Conservation (phyloP, 805 yeast genomes). For the Starmerella floricola region DNA sequence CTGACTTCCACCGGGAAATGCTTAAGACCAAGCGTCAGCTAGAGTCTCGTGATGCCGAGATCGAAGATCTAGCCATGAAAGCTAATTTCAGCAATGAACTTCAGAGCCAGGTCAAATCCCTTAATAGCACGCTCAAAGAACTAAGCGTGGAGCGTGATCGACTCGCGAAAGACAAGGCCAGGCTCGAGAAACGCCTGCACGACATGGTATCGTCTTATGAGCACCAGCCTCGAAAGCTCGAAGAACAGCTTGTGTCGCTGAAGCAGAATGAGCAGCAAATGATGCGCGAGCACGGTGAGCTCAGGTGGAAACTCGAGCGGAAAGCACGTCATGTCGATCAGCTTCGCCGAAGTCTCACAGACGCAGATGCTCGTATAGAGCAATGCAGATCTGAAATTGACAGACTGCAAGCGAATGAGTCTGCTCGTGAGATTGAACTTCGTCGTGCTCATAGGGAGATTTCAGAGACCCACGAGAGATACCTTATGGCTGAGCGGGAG, state of each 20-base stretch:
- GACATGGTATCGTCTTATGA: constrained; percentile 34
- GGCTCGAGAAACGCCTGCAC: constrained; percentile 36
- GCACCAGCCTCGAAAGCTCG: constrained; percentile 19
- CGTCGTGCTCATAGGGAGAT: constrained; percentile 42
- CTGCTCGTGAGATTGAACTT: constrained; percentile 11
- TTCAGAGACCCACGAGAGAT: constrained; percentile 38
- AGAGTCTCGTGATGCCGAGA: constrained; percentile 9
- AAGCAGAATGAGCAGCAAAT: constrained; percentile 20
- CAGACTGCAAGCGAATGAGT: constrained; percentile 23
- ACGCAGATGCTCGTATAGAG: constrained; percentile 37
- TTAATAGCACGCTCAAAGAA: constrained; percentile 50
- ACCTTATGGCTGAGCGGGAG: constrained; percentile 41
- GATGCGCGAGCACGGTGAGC: constrained; percentile 22
- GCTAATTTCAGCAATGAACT: constrained; percentile 7
- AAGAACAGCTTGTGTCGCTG: constrained; percentile 31
- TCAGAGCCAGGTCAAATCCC: constrained; percentile 38
- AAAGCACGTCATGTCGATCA: constrained; percentile 25
- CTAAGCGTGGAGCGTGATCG: constrained; percentile 52
- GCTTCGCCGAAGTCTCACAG: constrained; percentile 41
- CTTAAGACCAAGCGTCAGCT: constrained; percentile 6
- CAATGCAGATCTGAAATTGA: constrained; percentile 33
- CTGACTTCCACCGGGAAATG: constrained; percentile 4
- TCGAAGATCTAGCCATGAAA: constrained; percentile 4
- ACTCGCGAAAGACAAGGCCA: constrained; percentile 40
- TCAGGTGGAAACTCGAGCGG: constrained; percentile 21